Evolutionary conservation across 441 rosid species (phyloP).

Genomic region (Metrosideros polymorpha): DNA sequence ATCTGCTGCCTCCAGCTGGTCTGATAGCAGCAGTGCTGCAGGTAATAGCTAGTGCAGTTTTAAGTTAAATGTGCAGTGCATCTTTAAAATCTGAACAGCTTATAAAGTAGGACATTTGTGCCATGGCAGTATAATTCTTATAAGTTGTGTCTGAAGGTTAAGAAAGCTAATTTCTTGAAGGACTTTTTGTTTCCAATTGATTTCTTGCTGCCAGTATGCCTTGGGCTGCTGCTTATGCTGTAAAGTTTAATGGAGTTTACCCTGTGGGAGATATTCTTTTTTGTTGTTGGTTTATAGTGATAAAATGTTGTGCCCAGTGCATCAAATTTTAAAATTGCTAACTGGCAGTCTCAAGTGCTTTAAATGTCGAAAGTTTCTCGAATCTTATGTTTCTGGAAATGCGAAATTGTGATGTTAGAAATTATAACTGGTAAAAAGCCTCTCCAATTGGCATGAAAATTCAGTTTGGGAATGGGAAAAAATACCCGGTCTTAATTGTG

Average conservation of each 20-base stretch:
- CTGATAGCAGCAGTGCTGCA: constrained; percentile 39
- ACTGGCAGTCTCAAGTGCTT: neutral
- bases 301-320: neutral
- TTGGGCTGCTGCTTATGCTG: neutral
- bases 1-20: constrained; percentile 81
- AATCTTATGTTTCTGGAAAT: neutral
- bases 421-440: neutral
- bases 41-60: constrained; percentile 24
- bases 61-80: neutral
- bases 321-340: neutral
- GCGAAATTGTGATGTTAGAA: neutral
- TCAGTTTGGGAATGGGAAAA: neutral
- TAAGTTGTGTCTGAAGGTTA: neutral
- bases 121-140: neutral
- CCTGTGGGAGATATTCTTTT: neutral
- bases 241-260: neutral
- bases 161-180: neutral
- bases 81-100: neutral
- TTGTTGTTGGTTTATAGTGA: neutral
- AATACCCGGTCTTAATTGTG: neutral
- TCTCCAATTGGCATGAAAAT: neutral
- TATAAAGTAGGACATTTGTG: neutral
- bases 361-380: neutral
- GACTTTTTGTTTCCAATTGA: neutral
- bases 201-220: neutral